Conservation (phyloP, 1,284 basidiomycete species). For the Stereum hirsutum region DNA sequence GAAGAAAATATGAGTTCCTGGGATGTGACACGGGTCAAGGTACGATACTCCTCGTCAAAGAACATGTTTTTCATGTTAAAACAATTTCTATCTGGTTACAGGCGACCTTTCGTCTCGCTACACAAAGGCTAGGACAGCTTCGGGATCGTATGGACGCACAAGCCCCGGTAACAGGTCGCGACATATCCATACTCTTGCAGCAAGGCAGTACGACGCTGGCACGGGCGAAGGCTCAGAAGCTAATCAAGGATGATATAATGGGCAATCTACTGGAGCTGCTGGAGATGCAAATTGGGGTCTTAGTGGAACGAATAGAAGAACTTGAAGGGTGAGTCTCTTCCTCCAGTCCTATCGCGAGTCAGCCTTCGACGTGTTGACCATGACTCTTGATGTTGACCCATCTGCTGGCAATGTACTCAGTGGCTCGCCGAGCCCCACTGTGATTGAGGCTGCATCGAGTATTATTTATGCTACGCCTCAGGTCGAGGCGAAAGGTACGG, state of each 20-base stretch:
- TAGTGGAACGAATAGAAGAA: conserved; percentile 50
- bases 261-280: conserved; percentile 53
- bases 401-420: conserved; percentile 15
- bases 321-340: conserved; percentile 37
- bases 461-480: conserved; percentile 55
- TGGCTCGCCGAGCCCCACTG: conserved; percentile 32
- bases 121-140: conserved; percentile 56
- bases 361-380: neutral
- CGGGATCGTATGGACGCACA: conserved; percentile 61
- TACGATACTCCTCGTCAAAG: conserved; percentile 8
- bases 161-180: conserved; percentile 47
- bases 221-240: conserved; percentile 57
- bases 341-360: no score
- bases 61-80: no score
- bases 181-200: conserved; percentile 56
- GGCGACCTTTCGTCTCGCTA: conserved; percentile 54
- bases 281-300: conserved; percentile 54
- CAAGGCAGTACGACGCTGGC: conserved; percentile 53
- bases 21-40: conserved; percentile 17
- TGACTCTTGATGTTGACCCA: neutral
- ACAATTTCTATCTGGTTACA: no score
- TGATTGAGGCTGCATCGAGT: conserved; percentile 57
- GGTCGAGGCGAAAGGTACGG: conserved; percentile 47
- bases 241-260: conserved; percentile 53
- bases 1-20: conserved; percentile 7